Conservation (phyloP, 306 rosid species). For the Biancaea sappan region DNA sequence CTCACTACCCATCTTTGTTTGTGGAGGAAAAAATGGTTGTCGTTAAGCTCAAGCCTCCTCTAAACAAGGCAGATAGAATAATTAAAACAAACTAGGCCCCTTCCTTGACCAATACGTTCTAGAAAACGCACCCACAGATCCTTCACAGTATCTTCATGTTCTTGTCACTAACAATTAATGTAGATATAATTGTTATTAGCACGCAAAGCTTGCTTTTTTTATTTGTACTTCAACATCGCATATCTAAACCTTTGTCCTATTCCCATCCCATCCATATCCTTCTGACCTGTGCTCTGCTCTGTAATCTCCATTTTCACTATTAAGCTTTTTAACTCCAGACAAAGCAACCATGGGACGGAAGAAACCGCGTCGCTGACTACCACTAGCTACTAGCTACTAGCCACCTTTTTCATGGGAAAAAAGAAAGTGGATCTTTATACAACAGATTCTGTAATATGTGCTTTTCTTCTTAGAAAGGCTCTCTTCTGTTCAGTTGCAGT, state of each 20-base stretch:
- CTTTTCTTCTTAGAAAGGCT: conserved; percentile 38
- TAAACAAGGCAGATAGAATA: not conserved
- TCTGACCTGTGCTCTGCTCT: conserved; percentile 34
- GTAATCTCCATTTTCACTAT: not conserved
- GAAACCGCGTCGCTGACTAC: conserved; percentile 58
- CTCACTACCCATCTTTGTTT: not conserved
- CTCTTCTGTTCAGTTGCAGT: not conserved
- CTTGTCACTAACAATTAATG: conserved; percentile 25
- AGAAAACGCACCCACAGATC: not conserved
- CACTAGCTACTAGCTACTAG: no score
- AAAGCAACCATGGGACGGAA: conserved; percentile 27
- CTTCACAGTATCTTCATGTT: not conserved
- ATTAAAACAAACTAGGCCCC: not conserved
- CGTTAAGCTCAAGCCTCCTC: not conserved
- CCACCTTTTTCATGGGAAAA: not conserved
- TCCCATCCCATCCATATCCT: conserved; percentile 29
- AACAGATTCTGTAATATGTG: conserved; percentile 37
- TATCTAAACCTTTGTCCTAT: conserved; percentile 41
- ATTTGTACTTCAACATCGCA: conserved; percentile 13
- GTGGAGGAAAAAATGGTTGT: not conserved
- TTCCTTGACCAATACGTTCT: not conserved
- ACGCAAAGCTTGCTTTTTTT: conserved; percentile 15
- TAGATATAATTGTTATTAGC: conserved; percentile 1
- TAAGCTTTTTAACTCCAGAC: conserved; percentile 14
- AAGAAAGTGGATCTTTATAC: conserved; percentile 21